Evolutionary conservation across 2,329 filamentous ascomycete species (phyloP).

Genomic region (Neonectria ditissima): DNA sequence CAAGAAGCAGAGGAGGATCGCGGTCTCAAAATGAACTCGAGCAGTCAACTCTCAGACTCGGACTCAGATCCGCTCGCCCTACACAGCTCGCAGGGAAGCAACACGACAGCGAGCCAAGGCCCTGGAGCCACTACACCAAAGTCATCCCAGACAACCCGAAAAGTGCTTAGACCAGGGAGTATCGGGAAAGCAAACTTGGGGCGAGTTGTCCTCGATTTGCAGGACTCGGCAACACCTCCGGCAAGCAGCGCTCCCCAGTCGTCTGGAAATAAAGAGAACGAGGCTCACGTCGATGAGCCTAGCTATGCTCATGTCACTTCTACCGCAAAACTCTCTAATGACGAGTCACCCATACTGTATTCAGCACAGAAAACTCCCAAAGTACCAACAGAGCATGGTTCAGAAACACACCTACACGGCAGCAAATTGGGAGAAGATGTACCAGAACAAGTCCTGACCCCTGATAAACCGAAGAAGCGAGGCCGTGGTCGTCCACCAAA

Average conservation of each 20-base stretch:
- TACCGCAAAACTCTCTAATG: constrained; percentile 50
- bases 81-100: constrained; percentile 16
- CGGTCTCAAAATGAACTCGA: constrained; percentile 23
- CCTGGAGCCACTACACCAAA: neutral
- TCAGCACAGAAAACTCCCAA: constrained; percentile 22
- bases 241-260: constrained; percentile 37
- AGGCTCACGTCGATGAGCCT: neutral
- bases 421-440: neutral
- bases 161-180: neutral
- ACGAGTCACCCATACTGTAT: constrained; percentile 49
- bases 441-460: neutral
- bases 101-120: neutral
- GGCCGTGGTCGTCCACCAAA: constrained; percentile 26
- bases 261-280: constrained; percentile 10
- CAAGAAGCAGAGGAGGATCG: constrained; percentile 34
- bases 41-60: constrained; percentile 29
- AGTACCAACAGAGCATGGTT: neutral
- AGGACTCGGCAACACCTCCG: constrained; percentile 42
- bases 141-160: neutral
- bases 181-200: constrained; percentile 1
- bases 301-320: constrained; percentile 8
- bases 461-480: constrained; percentile 3
- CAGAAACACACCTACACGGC: neutral
- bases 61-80: constrained; percentile 12
- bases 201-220: constrained; percentile 45